Conservation (phyloP, 352 stramenopile species). For the Globisporangium parvum region DNA sequence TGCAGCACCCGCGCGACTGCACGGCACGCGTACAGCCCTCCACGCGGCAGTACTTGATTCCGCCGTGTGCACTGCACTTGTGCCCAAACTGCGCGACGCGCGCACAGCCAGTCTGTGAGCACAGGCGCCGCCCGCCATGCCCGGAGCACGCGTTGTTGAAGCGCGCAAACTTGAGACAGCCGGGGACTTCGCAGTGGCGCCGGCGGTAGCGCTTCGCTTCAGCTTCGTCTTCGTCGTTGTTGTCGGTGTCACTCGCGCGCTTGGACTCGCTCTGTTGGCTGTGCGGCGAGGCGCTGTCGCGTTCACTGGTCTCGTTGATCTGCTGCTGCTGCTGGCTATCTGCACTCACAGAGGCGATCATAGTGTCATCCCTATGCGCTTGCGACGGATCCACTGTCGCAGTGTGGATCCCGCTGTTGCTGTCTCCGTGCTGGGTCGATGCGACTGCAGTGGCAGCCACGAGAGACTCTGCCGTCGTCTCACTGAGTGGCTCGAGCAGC, state of each 20-base stretch:
- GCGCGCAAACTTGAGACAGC: constrained; percentile 71
- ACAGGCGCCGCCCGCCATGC: constrained; percentile 66
- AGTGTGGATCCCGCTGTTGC: background rate
- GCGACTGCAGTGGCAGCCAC: no score
- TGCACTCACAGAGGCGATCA: no score
- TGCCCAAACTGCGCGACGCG: constrained; percentile 74
- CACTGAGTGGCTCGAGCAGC: background rate
- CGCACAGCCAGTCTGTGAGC: constrained; percentile 55
- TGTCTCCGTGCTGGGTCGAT: background rate
- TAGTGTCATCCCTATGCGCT: no score
- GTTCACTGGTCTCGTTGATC: no score
- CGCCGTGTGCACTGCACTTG: constrained; percentile 76
- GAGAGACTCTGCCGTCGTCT: background rate
- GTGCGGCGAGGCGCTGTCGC: no score
- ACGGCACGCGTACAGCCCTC: constrained; percentile 67
- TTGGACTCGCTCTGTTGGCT: no score
- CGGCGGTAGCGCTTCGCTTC: constrained; percentile 55
- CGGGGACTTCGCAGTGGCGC: constrained; percentile 54
- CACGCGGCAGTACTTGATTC: constrained; percentile 68
- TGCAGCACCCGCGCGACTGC: constrained; percentile 81
- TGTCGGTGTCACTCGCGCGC: background rate
- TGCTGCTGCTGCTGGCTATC: no score
- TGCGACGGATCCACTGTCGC: background rate
- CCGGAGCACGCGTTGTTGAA: constrained; percentile 75
- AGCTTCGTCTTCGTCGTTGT: constrained; percentile 2